Evolutionary conservation across 331 rosid species (phyloP).

Genomic region (Arachis monticola): DNA sequence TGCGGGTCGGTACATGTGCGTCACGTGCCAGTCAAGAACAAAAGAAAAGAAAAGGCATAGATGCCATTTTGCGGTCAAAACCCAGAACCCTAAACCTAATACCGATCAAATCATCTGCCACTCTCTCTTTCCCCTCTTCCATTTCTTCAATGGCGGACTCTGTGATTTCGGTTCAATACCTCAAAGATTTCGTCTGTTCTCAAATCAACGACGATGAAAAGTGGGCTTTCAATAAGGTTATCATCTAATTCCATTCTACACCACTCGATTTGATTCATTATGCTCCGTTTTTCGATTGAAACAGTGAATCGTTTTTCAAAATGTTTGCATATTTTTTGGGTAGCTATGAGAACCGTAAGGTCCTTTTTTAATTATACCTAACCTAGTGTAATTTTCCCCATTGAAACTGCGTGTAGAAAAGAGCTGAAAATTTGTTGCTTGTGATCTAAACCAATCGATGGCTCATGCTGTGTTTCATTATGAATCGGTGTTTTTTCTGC

Average conservation of each 20-base stretch:
- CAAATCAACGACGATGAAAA: constrained; percentile 81
- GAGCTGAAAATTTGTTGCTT: not conserved
- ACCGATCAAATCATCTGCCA: not conserved
- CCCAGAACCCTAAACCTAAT: constrained; percentile 56
- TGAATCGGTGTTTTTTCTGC: not conserved
- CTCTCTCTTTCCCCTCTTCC: not conserved
- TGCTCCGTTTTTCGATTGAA: not conserved
- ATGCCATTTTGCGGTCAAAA: not conserved
- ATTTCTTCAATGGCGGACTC: constrained; percentile 64
- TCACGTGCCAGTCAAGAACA: not conserved
- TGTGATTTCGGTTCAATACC: constrained; percentile 55
- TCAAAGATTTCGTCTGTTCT: constrained; percentile 59
- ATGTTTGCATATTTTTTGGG: not conserved
- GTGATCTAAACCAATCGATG: not conserved
- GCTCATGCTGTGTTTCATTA: not conserved
- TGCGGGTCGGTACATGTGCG: not conserved
- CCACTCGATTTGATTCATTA: not conserved
- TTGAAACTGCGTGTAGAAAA: too few relatives aligned
- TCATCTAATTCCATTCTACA: not conserved
- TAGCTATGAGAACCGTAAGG: not conserved
- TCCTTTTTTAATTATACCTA: not conserved
- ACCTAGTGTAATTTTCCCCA: too few relatives aligned
- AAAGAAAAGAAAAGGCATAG: not conserved
- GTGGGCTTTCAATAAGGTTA: constrained; percentile 88
- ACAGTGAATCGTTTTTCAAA: not conserved